Evolutionary conservation across 2,329 filamentous ascomycete species (phyloP), one percentile per base, ranked within the genome.

Genomic region (Penicillium glabrum): DNA sequence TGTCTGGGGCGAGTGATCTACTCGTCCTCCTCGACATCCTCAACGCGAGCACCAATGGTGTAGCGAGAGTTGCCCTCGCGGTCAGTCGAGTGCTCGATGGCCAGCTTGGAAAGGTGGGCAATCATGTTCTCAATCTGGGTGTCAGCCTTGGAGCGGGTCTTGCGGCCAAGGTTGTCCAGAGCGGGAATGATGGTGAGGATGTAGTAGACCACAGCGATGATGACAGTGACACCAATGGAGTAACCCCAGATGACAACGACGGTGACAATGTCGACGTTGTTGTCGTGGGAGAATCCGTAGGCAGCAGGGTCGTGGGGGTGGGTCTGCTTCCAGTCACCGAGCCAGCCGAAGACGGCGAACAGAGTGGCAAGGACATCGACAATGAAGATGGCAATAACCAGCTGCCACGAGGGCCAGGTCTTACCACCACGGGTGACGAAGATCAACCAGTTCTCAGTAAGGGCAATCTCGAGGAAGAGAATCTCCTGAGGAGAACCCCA

Each of bases 401-500:
- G 80, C 77, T 91, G 88, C 85, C 86, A 89, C 2, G 87, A 89
- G 58, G 89, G 89, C 80, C 84, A 88, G 27, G 89, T 91, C 76
- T 86, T 82, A 66, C 84, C 86, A 71, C 89, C 91, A 85, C 91
- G 91, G 69, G 91, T 96, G 79, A 96, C 93, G 84, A 96, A 96
- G 80, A 96, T 96, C 57, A 96, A 86, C 91, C 91, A 96, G 83
- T 96, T 96, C 85, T 96, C 91, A 68, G 91, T 93, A 59, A 96
- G 86, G 21, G 90, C 92, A 77, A 96, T 88, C 81, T 96, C 87
- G 43, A 96, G 86, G 88, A 96, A 96, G 75, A 96, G 82, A 58
- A 91, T 87, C 69, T 89, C 87, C 78, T 91, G 88, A 62, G 90
- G 82, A 67, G 85, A 86, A 72, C 88, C 89, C 69, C 84, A 91